These are phyloP conservation scores for Pseudognaphalium luteoalbum DNA, from an alignment of 129 eudicot genomes.

Conservation along the genomic window DNA sequence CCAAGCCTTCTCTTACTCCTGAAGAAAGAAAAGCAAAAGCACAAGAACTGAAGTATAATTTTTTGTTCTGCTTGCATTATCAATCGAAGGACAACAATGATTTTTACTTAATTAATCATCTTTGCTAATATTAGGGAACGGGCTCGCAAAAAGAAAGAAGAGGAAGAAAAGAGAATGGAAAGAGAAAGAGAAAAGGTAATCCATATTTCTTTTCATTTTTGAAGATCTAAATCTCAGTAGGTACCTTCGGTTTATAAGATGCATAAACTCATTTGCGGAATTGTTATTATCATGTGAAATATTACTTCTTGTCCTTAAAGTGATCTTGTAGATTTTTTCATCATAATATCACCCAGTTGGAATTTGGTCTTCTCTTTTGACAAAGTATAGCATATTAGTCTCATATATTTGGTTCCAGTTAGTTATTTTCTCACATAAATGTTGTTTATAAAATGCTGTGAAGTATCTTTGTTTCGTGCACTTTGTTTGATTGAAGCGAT, in stretches of 20 bases:
- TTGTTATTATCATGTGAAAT: background rate
- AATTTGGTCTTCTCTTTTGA: background rate
- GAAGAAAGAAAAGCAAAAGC: slow-evolving; percentile 78
- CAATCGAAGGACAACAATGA: background rate
- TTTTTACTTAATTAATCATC: slow-evolving; percentile 7
- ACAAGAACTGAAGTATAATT: slow-evolving; percentile 62
- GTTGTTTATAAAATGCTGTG: slow-evolving; percentile 4
- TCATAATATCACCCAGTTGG: background rate
- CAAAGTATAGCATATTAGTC: background rate
- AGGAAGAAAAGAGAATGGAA: slow-evolving; percentile 93
- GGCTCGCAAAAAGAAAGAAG: slow-evolving; percentile 88
- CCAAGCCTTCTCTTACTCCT: slow-evolving; percentile 75
- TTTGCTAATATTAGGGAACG: slow-evolving; percentile 51
- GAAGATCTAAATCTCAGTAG: background rate
- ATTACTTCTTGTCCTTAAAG: background rate
- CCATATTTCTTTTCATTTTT: slow-evolving; percentile 1
- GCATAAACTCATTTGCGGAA: slow-evolving; percentile 3
- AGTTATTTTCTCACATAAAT: background rate
- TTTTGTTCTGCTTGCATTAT: slow-evolving; percentile 6
- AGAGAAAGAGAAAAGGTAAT: slow-evolving; percentile 93
- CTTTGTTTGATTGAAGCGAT: slow-evolving; percentile 3
- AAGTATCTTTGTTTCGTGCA: slow-evolving; percentile 17
- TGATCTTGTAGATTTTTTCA: background rate
- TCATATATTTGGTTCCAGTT: background rate
- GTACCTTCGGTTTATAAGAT: slow-evolving; percentile 3